Base-by-base conservation (phyloP, 495 filamentous ascomycete species). In the Achaetomiella virescens region DNA sequence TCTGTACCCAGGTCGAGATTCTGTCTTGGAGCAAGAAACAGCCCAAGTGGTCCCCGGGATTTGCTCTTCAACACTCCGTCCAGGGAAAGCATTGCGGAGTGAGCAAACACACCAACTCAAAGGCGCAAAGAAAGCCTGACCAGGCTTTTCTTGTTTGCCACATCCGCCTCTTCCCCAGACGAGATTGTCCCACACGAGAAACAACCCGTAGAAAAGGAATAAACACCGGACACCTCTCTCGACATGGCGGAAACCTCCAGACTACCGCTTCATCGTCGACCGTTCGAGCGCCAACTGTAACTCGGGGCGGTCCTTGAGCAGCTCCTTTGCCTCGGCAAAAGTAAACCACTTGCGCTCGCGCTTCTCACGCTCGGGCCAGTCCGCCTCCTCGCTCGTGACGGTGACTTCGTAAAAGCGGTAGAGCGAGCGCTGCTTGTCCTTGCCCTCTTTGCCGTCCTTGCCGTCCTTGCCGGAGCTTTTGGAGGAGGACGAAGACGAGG, bases 321-420 rank as follows among this genome's bases (percentile, higher is more conserved):
- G 85, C 57, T 83, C 78, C 51, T 79, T 81, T n/a, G 95, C 93
- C 70, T 92, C 81, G 48, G 80, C 70, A 68, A 88, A 97, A 12
- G 83, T 81, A 67, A 96, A 86, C 93, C 93, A 98, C 67, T 87
- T 81, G 51, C 95, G 84, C 68, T 81, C 83, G 57, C 93, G 81
- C 76, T 96, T 96, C 71, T 95, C 81, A 81, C 82, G 88, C 77
- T 98, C 93, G 5, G 93, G 93, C 93, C 93, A 98, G 50, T 90
- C 80, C 9, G 70, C 71, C 69, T 95, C 89, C 73, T 95, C 86
- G 55, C 82, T 82, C 60, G 88, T 80, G 58, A 97, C 91, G 15
- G 76, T 83, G 59, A 84, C 90, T 68, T 97, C 88, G 68, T 89
- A 96, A 71, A 96, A 96, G 48, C 87, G 87, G 68, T 92, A 96